phyloP scores from a whole-genome alignment of 2,329 filamentous ascomycete species.

The Aspergillus oerlinghausenensis region DNA sequence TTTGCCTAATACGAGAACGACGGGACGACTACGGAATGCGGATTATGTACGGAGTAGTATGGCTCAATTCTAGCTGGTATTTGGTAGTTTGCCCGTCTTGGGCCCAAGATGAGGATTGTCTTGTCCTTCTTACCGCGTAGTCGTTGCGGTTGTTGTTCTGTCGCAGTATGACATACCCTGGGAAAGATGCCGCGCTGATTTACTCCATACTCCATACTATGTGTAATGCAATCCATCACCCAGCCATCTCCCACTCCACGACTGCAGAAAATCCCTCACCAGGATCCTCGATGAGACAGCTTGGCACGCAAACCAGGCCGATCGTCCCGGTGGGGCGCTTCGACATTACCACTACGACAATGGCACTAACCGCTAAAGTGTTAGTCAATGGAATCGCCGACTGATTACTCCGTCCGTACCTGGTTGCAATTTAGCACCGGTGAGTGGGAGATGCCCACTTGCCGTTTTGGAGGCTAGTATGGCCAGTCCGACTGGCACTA shows the following conservation, averaged over 20 bases:
- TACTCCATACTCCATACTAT: neutral
- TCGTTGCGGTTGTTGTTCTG: too few species aligned
- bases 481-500: conserved; percentile 5
- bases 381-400: neutral
- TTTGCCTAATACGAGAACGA: too few species aligned
- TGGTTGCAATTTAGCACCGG: conserved; percentile 7
- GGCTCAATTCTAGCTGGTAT: too few species aligned
- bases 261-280: conserved; percentile 31
- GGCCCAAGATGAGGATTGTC: too few species aligned
- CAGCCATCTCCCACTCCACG: neutral
- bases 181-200: too few species aligned
- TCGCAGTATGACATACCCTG: too few species aligned
- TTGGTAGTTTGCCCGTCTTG: too few species aligned
- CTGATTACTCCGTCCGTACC: neutral
- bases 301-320: conserved; percentile 25
- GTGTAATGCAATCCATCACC: neutral
- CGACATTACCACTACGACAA: neutral
- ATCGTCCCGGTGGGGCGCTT: conserved; percentile 24
- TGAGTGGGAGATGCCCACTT: conserved; percentile 15
- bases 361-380: neutral
- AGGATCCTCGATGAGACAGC: conserved; percentile 27
- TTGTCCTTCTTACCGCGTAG: too few species aligned
- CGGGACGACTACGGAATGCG: too few species aligned
- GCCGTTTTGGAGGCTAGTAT: conserved; percentile 10
- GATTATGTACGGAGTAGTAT: too few species aligned